These are phyloP conservation scores for Escallonia rubra DNA, from an alignment of 129 eudicot genomes.

Conservation along the genomic window DNA sequence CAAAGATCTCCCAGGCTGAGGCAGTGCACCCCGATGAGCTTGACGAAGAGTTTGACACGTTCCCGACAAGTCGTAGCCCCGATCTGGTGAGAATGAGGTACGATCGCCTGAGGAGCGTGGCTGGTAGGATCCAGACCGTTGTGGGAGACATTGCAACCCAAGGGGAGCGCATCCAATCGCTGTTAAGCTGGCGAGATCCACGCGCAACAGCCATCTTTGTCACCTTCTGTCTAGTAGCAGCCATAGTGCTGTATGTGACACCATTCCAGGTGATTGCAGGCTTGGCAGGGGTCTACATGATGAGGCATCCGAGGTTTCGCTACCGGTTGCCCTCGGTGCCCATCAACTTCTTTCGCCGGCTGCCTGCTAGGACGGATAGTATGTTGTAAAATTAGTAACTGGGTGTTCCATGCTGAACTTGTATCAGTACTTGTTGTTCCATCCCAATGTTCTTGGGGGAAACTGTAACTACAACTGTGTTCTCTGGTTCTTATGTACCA, in stretches of 20 bases:
- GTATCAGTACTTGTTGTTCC: neutral
- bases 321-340: slow-evolving; percentile 83
- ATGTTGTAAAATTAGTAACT: slow-evolving; percentile 39
- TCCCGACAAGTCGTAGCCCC: slow-evolving; percentile 81
- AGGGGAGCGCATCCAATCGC: slow-evolving; percentile 87
- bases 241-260: slow-evolving; percentile 73
- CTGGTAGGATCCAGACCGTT: slow-evolving; percentile 88
- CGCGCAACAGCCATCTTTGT: slow-evolving; percentile 82
- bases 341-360: slow-evolving; percentile 77
- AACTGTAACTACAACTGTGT: neutral
- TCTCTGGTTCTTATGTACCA: neutral
- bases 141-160: slow-evolving; percentile 92
- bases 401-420: neutral
- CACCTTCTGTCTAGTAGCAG: slow-evolving; percentile 74
- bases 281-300: slow-evolving; percentile 64
- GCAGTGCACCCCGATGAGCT: slow-evolving; percentile 92
- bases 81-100: slow-evolving; percentile 83
- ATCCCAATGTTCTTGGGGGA: neutral
- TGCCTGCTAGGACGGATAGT: slow-evolving; percentile 96
- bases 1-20: slow-evolving; percentile 90
- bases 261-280: slow-evolving; percentile 89
- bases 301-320: slow-evolving; percentile 97
- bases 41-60: slow-evolving; percentile 86
- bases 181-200: slow-evolving; percentile 97
- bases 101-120: slow-evolving; percentile 86